Evolutionary conservation across 495 filamentous ascomycete genomes (phyloP), one percentile per base, ranked within the genome.

Genomic region (Penicillium riverlandense): DNA sequence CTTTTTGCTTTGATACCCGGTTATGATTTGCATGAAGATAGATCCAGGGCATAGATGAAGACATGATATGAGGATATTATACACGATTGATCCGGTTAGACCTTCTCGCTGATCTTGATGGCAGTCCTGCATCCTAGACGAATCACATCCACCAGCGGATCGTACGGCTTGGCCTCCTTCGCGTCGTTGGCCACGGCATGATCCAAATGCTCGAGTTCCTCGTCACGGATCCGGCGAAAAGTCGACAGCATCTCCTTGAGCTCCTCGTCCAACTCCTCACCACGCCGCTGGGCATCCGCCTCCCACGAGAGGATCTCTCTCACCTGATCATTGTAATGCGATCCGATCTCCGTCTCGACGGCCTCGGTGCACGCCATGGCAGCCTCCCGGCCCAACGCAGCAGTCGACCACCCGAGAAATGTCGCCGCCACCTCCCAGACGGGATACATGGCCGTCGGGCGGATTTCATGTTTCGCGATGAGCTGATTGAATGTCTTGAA

Each of bases 361-460:
- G 92, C 92, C 67, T 98, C 92, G 9, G 92, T 98, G 59, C 92
- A 98, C 15, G 94, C 92, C 92, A 98, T 98, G 4, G 92, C 90
- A 0, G 92, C 91, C 67, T 97, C 91, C 33, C 86, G 78, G 0
- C 94, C 90, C 74, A 97, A 74, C n/a, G 90, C 61, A 0, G 82
- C 92, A 1, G 92, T 98, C 3, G 78, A 76, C 85, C 94, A 95
- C 11, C 92, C 92, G 3, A 98, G 66, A 2, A 83, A 85, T 0
- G 88, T 83, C 9, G 94, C 87, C 0, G 90, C 80, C 9, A 79
- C 72, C n/a, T 80, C 75, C 92, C 92, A 98, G 7, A 96, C 33
- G 1, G 94, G 94, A 56, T 92, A 95, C 75, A 98, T 85, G 27
- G 85, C 86, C 7, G 92, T 97, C 0, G 92, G 92, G 0, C 92